Percentiles rank a stretch among this genome's conserved stretches.
These are phyloP conservation scores for Dryas drummondii DNA, from an alignment of 306 rosid species.

Conservation along the genomic window DNA sequence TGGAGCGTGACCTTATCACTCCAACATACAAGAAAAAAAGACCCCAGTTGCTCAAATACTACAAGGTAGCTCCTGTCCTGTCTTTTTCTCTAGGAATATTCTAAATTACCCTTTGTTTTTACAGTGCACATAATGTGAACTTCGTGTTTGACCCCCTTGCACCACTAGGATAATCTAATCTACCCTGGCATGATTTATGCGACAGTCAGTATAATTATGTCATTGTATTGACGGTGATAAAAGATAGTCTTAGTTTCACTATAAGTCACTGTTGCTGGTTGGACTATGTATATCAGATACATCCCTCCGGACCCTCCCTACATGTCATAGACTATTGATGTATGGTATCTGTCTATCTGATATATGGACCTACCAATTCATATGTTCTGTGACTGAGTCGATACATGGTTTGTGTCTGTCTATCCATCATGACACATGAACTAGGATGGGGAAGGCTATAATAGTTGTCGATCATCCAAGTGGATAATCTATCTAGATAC, in stretches of 20 bases:
- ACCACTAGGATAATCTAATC: background rate
- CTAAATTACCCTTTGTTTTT: background rate
- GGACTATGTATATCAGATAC: background rate
- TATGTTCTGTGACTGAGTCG: background rate
- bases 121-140: background rate
- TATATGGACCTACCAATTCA: background rate
- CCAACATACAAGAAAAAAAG: slow-evolving; percentile 95
- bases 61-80: slow-evolving; percentile 53
- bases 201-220: background rate
- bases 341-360: background rate
- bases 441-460: background rate
- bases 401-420: background rate
- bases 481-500: background rate
- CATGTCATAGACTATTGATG: background rate
- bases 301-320: too few species aligned
- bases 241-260: background rate
- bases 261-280: background rate
- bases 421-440: background rate
- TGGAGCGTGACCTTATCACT: slow-evolving; percentile 90
- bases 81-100: slow-evolving; percentile 3
- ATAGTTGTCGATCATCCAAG: background rate
- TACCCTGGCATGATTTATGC: background rate
- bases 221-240: background rate
- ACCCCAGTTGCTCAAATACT: slow-evolving; percentile 83
- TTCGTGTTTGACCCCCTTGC: background rate